Evolutionary conservation across 768 basidiomycete genomes (phyloP).

Genomic region (Coprinopsis sp.): DNA sequence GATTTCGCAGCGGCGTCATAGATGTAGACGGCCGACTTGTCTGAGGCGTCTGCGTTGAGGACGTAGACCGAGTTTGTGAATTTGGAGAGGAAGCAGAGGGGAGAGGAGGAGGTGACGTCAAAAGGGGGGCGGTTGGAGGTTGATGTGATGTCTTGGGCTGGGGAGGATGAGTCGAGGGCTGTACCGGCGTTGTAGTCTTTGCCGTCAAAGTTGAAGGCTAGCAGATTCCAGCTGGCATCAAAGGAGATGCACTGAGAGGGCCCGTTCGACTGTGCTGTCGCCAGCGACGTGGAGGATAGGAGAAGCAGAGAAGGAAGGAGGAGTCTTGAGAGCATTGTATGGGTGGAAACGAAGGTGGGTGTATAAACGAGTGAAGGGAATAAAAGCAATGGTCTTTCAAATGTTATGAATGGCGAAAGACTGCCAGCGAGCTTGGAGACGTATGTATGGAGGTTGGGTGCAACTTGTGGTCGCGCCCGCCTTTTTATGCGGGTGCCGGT

Average conservation of each 20-base stretch:
- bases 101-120: background rate
- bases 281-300: background rate
- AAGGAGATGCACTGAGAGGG: constrained; percentile 65
- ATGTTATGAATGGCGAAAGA: too few species aligned
- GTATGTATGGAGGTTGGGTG: too few species aligned
- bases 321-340: background rate
- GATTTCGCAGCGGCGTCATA: constrained; percentile 68
- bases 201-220: constrained; percentile 78
- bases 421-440: too few species aligned
- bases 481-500: too few species aligned
- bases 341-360: too few species aligned
- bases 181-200: constrained; percentile 82
- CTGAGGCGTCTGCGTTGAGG: constrained; percentile 68
- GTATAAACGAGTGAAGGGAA: background rate
- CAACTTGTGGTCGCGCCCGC: too few species aligned
- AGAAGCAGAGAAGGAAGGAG: background rate
- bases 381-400: background rate
- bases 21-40: constrained; percentile 69
- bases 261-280: constrained; percentile 16
- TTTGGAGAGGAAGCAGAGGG: constrained; percentile 30
- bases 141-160: constrained; percentile 58
- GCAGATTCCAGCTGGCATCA: constrained; percentile 76
- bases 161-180: constrained; percentile 6
- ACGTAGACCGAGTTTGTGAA: constrained; percentile 86
- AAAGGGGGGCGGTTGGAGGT: constrained; percentile 58